Percentiles rank a stretch among this genome's conserved stretches.
Evolutionary conservation across 2,329 filamentous ascomycete species (phyloP).

Genomic region (Sporothrix globosa): DNA sequence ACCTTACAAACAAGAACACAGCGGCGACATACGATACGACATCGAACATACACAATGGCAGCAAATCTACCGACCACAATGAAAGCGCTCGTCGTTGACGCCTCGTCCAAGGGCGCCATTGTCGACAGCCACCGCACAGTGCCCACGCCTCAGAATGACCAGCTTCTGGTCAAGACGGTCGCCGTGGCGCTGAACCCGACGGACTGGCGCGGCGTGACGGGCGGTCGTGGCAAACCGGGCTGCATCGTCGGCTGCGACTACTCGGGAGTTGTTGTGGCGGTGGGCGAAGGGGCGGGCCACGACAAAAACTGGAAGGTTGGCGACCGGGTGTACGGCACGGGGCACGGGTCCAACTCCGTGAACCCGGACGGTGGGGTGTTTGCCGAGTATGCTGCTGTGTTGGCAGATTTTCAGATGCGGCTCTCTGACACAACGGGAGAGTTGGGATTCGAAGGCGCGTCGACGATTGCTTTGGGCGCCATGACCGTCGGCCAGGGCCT

Average conservation of each 20-base stretch:
- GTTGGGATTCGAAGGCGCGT: slow-evolving; percentile 57
- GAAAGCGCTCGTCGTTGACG: slow-evolving; percentile 37
- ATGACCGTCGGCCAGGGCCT: slow-evolving; percentile 58
- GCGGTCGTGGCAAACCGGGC: slow-evolving; percentile 12
- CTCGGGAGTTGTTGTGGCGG: slow-evolving; percentile 50
- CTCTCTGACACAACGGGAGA: slow-evolving; percentile 43
- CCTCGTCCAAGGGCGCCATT: slow-evolving; percentile 28
- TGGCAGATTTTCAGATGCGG: slow-evolving; percentile 48
- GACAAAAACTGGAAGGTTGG: slow-evolving; percentile 50
- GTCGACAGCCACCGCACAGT: slow-evolving; percentile 35
- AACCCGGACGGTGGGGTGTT: slow-evolving; percentile 50
- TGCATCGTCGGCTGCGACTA: slow-evolving; percentile 47
- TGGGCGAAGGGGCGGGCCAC: slow-evolving; percentile 46
- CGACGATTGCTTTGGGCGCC: slow-evolving; percentile 58
- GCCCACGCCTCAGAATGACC: slow-evolving; percentile 36
- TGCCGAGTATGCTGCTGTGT: slow-evolving; percentile 46
- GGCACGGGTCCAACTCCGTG: slow-evolving; percentile 44
- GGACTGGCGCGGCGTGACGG: slow-evolving; percentile 37
- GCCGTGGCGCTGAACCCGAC: slow-evolving; percentile 40
- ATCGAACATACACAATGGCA: neutral
- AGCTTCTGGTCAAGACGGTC: slow-evolving; percentile 38
- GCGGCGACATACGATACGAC: neutral
- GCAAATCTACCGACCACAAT: slow-evolving; percentile 7
- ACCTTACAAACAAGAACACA: neutral
- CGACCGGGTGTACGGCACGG: slow-evolving; percentile 50